Conservation (phyloP, 768 basidiomycete species). For the Tulasnella sp. region DNA sequence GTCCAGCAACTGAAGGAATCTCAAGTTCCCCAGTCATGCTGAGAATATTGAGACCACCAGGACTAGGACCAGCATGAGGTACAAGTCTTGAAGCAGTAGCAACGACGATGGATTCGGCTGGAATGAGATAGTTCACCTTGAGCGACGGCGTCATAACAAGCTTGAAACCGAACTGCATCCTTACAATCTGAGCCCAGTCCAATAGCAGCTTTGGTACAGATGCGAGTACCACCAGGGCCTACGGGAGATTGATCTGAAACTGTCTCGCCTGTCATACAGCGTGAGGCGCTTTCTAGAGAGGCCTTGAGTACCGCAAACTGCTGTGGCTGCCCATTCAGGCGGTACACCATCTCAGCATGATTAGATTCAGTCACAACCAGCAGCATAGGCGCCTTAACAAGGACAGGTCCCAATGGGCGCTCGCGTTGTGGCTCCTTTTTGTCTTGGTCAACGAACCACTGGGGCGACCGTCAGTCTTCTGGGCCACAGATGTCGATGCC, state of each 20-base stretch:
- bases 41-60: background rate
- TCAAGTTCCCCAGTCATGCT: background rate
- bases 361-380: conserved; percentile 20
- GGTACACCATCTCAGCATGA: conserved; percentile 7
- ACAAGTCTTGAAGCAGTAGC: background rate
- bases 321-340: background rate
- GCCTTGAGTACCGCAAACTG: background rate
- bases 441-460: conserved; percentile 7
- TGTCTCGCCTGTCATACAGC: too few species aligned
- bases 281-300: background rate
- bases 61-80: background rate
- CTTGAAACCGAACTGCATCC: background rate
- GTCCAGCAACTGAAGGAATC: background rate
- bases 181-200: conserved; percentile 11
- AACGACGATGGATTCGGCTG: conserved; percentile 4
- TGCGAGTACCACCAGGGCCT: background rate
- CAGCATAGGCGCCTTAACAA: background rate
- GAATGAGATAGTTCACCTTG: background rate
- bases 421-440: background rate
- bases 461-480: background rate
- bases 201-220: conserved; percentile 14
- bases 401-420: background rate
- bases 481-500: background rate
- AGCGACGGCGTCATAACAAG: background rate
- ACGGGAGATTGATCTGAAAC: background rate